Base-by-base conservation (phyloP, 306 rosid species). In the Sicyos baderoa region DNA sequence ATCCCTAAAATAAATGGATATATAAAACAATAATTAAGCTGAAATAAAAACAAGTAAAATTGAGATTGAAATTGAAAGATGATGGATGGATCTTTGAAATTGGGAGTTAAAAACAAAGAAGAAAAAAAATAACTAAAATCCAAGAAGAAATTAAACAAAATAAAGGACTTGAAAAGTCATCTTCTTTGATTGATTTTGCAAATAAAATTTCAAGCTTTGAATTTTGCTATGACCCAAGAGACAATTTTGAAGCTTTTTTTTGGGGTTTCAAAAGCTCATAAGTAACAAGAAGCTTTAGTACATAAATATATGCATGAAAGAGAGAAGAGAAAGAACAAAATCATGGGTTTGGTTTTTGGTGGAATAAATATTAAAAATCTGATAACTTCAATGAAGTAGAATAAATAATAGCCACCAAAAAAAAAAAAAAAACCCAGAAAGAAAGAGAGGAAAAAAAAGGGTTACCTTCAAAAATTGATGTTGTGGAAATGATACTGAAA, bases 331-430 rank as follows among this genome's bases (percentile, higher is more conserved):
- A 52, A 76, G 49, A 51, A 70, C 75, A 84, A 86, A 76, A 78
- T 78, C 76, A 75, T 37, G 81, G 73, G 42, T 35, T 50, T 65
- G 54, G 35, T 65, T 56, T 56, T 56, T 56, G 62, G 62, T 56
- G 17, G 15, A 58, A 0, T 58, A 6, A 32, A 16, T 40, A 40
- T 19, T 35, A 21, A 11, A 71, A 71, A 58, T 83, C 76, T 91
- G 83, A 79, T 72, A 81, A 78, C 55, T 85, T 75, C 82, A 82
- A 86, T 84, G 83, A 85, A 75, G 76, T 79, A 83, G 86, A 84
- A 74, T 22, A 56, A 45, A 45, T 65, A 58, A 64, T 55, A 78
- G 84, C 84, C 88, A 80, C 88, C 84, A 82, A 84, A 80, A 79
- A 84, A 83, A 76, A 69, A 56, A 70, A 68, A 62, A 68, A 61